Evolutionary conservation across 169 alveolate species (phyloP).

Genomic region (Cryptosporidium xiaoi): DNA sequence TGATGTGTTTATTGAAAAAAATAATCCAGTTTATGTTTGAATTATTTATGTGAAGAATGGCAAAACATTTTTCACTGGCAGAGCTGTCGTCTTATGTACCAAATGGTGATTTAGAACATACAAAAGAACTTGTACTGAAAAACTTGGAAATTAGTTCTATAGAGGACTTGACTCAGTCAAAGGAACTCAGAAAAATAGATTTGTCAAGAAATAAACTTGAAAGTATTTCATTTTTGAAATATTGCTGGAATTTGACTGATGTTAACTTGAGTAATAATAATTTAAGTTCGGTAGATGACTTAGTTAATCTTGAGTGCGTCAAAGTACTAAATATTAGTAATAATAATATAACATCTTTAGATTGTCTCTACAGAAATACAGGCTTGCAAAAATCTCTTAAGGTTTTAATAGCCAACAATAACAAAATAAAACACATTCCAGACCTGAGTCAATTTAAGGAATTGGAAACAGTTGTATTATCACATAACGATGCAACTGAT

Average conservation of each 20-base stretch:
- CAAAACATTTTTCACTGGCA: neutral
- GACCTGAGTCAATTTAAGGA: slow-evolving; percentile 52
- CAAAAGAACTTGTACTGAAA: slow-evolving; percentile 18
- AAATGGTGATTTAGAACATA: slow-evolving; percentile 49
- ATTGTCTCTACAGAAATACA: slow-evolving; percentile 17
- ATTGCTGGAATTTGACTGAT: slow-evolving; percentile 67
- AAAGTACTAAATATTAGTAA: slow-evolving; percentile 44
- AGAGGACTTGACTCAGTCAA: slow-evolving; percentile 61
- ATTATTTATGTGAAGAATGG: neutral
- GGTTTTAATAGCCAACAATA: slow-evolving; percentile 66
- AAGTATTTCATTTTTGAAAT: slow-evolving; percentile 7
- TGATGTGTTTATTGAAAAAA: no score
- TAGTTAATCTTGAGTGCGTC: slow-evolving; percentile 34
- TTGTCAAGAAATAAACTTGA: slow-evolving; percentile 40
- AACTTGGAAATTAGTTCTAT: slow-evolving; percentile 9
- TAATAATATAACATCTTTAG: slow-evolving; percentile 49
- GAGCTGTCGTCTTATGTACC: slow-evolving; percentile 44
- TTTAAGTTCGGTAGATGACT: slow-evolving; percentile 5
- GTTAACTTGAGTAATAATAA: slow-evolving; percentile 57
- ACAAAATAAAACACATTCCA: slow-evolving; percentile 42
- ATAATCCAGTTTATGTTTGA: no score
- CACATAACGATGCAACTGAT: slow-evolving; percentile 32
- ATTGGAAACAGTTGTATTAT: slow-evolving; percentile 47
- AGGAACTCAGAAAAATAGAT: slow-evolving; percentile 48
- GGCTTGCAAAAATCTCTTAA: slow-evolving; percentile 39